phyloP scores from a whole-genome alignment of 441 rosid species.

The Eutrema salsugineum region DNA sequence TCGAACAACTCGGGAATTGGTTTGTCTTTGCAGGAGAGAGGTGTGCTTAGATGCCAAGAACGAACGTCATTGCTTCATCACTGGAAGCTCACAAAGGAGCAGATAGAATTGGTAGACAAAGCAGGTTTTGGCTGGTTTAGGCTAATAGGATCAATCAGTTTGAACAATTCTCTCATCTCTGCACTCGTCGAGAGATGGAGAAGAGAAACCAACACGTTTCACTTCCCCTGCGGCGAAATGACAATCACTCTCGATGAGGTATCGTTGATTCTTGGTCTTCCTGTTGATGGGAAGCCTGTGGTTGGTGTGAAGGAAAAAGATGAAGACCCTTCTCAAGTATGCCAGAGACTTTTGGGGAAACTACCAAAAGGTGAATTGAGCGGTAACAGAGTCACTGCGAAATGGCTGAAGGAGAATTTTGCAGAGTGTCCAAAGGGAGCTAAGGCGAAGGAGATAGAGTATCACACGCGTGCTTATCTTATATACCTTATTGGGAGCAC shows the following conservation, averaged over 20 bases:
- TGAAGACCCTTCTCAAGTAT: slow-evolving; percentile 38
- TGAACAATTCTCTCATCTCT: slow-evolving; percentile 69
- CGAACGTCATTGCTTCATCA: slow-evolving; percentile 73
- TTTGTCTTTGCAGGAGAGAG: slow-evolving; percentile 54
- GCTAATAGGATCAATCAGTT: slow-evolving; percentile 55
- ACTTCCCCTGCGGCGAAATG: slow-evolving; percentile 69
- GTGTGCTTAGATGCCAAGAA: slow-evolving; percentile 76
- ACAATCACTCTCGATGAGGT: slow-evolving; percentile 69
- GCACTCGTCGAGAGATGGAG: slow-evolving; percentile 76
- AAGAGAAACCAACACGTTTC: slow-evolving; percentile 72
- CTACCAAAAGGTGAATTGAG: slow-evolving; percentile 50
- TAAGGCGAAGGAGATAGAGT: slow-evolving; percentile 42
- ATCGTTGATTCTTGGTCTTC: slow-evolving; percentile 53
- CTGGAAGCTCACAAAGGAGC: slow-evolving; percentile 64
- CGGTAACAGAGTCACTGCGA: slow-evolving; percentile 63
- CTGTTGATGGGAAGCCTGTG: slow-evolving; percentile 69
- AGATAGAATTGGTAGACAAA: slow-evolving; percentile 54
- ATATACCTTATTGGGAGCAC: slow-evolving; percentile 72
- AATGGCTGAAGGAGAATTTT: slow-evolving; percentile 70
- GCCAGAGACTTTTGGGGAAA: slow-evolving; percentile 55
- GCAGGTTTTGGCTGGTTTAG: slow-evolving; percentile 73
- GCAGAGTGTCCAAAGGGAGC: slow-evolving; percentile 65
- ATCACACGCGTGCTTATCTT: slow-evolving; percentile 64
- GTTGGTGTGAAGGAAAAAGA: slow-evolving; percentile 41
- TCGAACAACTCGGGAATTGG: not conserved